Evolutionary conservation across 225 moss, liverwort and hornwort genomes (phyloP).

Genomic region (Marchantia paleacea): DNA sequence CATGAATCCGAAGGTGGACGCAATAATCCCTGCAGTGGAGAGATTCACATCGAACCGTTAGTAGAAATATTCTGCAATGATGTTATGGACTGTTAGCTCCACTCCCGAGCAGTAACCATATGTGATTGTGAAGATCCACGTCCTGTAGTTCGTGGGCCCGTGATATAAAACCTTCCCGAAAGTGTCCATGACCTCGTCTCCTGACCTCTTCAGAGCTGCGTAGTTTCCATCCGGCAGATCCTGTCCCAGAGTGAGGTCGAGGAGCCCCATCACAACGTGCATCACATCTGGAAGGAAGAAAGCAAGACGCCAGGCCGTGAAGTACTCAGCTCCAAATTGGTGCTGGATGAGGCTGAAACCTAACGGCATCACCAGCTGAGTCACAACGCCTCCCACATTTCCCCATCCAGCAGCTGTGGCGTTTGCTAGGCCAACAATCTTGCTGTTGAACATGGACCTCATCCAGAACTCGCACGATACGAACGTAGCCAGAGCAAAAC

Average conservation of each 20-base stretch:
- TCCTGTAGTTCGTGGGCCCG: constrained; percentile 52
- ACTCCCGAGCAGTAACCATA: constrained; percentile 75
- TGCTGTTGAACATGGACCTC: constrained; percentile 79
- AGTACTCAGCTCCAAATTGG: constrained; percentile 40
- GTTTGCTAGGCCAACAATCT: constrained; percentile 67
- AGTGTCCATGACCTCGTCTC: too few relatives aligned
- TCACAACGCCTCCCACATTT: constrained; percentile 67
- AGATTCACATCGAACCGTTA: constrained; percentile 58
- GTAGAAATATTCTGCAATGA: constrained; percentile 71
- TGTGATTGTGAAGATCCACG: constrained; percentile 51
- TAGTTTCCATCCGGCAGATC: too few relatives aligned
- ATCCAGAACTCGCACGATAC: constrained; percentile 85
- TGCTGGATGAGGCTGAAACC: constrained; percentile 48
- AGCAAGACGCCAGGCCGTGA: constrained; percentile 19
- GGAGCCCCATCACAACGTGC: too few relatives aligned
- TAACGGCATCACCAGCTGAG: constrained; percentile 74
- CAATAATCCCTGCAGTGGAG: constrained; percentile 31
- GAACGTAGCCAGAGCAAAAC: constrained; percentile 66
- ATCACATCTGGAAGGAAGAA: too few relatives aligned
- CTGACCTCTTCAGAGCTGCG: too few relatives aligned
- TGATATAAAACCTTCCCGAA: constrained; percentile 30
- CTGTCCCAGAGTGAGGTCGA: constrained; percentile 7
- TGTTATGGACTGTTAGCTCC: constrained; percentile 72
- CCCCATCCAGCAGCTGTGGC: constrained; percentile 78
- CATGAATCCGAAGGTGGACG: constrained; percentile 53